These are phyloP conservation scores for Lodderomyces beijingensis DNA, from an alignment of 1,139 yeast species.

Conservation along the genomic window DNA sequence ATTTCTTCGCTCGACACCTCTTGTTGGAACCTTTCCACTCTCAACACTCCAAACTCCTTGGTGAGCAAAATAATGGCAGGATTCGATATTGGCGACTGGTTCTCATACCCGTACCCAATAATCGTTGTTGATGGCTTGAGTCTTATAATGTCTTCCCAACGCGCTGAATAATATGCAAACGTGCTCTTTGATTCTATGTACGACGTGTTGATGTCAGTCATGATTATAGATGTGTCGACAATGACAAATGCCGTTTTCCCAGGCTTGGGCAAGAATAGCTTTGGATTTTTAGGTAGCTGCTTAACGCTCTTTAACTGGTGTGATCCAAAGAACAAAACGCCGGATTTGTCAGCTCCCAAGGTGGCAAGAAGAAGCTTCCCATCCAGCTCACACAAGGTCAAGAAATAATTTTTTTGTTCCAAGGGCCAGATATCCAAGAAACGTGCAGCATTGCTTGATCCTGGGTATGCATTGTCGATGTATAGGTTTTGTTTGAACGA, in stretches of 20 bases:
- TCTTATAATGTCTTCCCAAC: constrained; percentile 76
- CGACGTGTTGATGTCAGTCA: constrained; percentile 54
- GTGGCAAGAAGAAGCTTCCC: constrained; percentile 47
- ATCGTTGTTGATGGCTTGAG: constrained; percentile 52
- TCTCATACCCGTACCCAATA: constrained; percentile 59
- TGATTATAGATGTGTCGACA: constrained; percentile 56
- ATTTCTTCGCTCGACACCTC: constrained; percentile 12
- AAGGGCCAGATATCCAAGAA: constrained; percentile 56
- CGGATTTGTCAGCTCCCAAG: constrained; percentile 48
- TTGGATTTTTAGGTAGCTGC: constrained; percentile 37
- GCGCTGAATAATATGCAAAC: constrained; percentile 40
- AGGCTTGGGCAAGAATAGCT: constrained; percentile 56
- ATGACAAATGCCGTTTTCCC: constrained; percentile 61
- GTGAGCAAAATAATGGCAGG: constrained; percentile 51
- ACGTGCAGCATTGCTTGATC: constrained; percentile 25
- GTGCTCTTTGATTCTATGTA: constrained; percentile 27
- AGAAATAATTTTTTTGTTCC: constrained; percentile 18
- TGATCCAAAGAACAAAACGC: constrained; percentile 56
- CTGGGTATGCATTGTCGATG: constrained; percentile 40
- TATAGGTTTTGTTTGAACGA: constrained; percentile 28
- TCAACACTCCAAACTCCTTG: constrained; percentile 57
- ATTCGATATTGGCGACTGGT: constrained; percentile 23
- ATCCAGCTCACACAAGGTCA: constrained; percentile 32
- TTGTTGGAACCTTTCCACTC: constrained; percentile 48
- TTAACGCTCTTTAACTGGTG: constrained; percentile 34